Percentiles rank a stretch among this genome's conserved stretches.
These are phyloP conservation scores for Lipomyces sp. DNA, from an alignment of 805 yeast species.

Conservation along the genomic window DNA sequence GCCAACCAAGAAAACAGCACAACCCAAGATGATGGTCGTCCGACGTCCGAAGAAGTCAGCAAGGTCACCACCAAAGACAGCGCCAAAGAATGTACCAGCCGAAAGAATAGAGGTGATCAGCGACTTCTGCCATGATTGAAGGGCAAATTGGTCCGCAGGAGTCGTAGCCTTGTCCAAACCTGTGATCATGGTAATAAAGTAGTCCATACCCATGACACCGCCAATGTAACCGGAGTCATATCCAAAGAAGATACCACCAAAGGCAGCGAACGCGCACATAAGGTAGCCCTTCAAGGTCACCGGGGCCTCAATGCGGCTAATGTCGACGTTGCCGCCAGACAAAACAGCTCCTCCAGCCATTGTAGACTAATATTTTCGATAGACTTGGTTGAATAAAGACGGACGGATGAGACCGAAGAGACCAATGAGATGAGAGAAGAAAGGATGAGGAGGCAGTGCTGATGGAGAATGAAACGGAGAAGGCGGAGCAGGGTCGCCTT, in stretches of 20 bases:
- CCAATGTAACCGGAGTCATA: constrained; percentile 86
- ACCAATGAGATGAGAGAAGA: too few species aligned
- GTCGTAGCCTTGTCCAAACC: constrained; percentile 11
- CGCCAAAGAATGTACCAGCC: constrained; percentile 81
- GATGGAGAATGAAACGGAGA: too few species aligned
- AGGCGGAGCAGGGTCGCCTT: too few species aligned
- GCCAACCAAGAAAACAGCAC: constrained; percentile 75
- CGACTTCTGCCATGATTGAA: constrained; percentile 40
- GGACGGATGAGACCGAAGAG: too few species aligned
- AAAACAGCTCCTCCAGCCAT: constrained; percentile 10
- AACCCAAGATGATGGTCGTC: constrained; percentile 68
- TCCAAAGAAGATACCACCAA: constrained; percentile 88
- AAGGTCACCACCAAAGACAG: constrained; percentile 68
- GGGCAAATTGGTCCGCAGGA: background rate
- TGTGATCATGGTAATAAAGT: constrained; percentile 58
- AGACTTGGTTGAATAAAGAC: too few species aligned
- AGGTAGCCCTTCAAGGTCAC: constrained; percentile 46
- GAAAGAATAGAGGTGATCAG: constrained; percentile 91
- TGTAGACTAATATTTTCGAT: background rate
- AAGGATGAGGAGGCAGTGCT: too few species aligned
- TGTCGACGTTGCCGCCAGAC: background rate
- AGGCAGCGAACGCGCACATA: constrained; percentile 78
- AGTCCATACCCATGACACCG: constrained; percentile 70
- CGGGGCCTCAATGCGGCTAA: constrained; percentile 9
- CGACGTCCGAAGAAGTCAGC: constrained; percentile 86